Base-by-base conservation (phyloP, 768 basidiomycete genomes). In the Kwoniella europaea region DNA sequence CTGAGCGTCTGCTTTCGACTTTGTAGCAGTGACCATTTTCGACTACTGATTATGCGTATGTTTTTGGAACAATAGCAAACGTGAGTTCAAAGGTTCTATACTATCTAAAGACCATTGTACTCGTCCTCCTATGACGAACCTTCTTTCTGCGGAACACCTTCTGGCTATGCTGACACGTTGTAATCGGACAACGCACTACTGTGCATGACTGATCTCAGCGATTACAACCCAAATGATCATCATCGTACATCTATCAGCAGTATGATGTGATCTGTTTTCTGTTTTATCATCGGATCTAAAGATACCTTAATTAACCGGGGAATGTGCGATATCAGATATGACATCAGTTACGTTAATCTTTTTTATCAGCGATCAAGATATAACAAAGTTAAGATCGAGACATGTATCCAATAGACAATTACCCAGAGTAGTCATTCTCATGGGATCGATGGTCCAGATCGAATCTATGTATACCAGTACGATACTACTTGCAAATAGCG, bases 21-120 rank as follows among this genome's bases (percentile, higher is more conserved):
- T 57, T 18, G 43, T 29, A 56, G 67, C 50, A 27, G 44, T 61
- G 58, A 67, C 65, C 65, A 67, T 67, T 7, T 52, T 63, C 18
- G 41, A 6, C 18, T 15, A 44, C 18, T n/a, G 24, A 9, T 6
- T 63, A 2, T 63, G 43, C 22, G 10, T 24, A 41, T 27, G 24
- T 63, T 50, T 20, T 35, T 9, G 5, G 35, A 6, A 35, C 46
- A 15, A 50, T 50, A 18, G 46, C 18, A 10, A 50, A 50, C 46
- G 46, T 15, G 46, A 50, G 13, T 50, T 50, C 18, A 18, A 13
- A 50, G 4, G 15, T 50, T 13, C 12, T 50, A 50, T 50, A 18
- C 4, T 15, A 4, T 15, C 12, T 15, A 18, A 13, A 50, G 46
- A 50, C 46, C 12, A 27, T 15, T 15, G 15, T 5, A 15, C 18